Base-by-base conservation (phyloP, 2,329 filamentous ascomycete genomes). In the Zopfia rhizophila region DNA sequence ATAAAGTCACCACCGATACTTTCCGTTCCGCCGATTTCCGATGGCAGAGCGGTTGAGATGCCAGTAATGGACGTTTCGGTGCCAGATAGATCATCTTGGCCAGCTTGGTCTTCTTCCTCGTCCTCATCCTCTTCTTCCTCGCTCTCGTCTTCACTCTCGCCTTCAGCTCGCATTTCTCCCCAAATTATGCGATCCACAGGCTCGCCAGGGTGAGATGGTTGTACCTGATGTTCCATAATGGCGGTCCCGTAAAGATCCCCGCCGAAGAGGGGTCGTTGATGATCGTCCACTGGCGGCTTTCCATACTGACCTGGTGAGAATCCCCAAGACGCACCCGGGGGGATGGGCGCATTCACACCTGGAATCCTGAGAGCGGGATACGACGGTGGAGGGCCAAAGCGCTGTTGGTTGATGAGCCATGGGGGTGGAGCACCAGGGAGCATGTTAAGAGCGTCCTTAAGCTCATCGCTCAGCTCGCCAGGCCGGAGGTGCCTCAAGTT, bases 401-500 rank as follows among this genome's bases (percentile, higher is more conserved):
- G 87, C 73, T 99, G 94, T 73, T 96, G 91, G 72, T 96, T 96
- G 69, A 99, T 93, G 51, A 99, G 82, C 94, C 94, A 99, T 28
- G 94, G 94, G 17, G 94, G 93, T 6, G 94, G 93, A 18, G 92
- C 91, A 38, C 91, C 92, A 11, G 91, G 90, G 16, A 91, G 90
- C 78, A 99, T 97, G 61, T 91, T 94, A 1, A 99, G 82, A 4
- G 94, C 93, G 66, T 97, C 93, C 65, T 90, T 93, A 28, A 97
- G 81, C 60, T 90, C 87, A 43, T 97, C 91, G 59, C 87, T 94
- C 36, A 97, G 74, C 61, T 97, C 92, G 24, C 94, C 94, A 1
- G 94, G 90, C 55, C 91, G 86, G 48, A 97, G 83, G 74, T 97
- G 90, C 60, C 90, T 87, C 54, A 96, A 82, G 69, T 97, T 96